These are phyloP conservation scores for Cyclotella distinguenda DNA, from an alignment of 108 stramenopile species.

Conservation along the genomic window DNA sequence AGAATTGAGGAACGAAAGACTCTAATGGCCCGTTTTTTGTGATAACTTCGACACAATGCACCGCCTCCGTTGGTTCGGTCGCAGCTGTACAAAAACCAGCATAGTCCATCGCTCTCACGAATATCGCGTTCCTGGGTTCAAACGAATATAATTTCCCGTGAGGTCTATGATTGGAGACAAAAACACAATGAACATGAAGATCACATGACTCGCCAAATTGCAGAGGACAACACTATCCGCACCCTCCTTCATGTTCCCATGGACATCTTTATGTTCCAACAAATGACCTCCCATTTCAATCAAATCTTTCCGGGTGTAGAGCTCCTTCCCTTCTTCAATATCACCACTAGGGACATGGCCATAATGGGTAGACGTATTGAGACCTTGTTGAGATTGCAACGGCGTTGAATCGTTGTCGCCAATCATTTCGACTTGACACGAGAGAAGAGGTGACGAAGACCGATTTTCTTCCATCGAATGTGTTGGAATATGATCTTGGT, in stretches of 20 bases:
- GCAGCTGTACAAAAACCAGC: slow-evolving; percentile 45
- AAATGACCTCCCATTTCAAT: slow-evolving; percentile 34
- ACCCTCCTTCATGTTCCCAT: slow-evolving; percentile 52
- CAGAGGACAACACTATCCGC: slow-evolving; percentile 57
- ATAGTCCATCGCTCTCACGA: slow-evolving; percentile 47
- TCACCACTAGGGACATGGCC: slow-evolving; percentile 40
- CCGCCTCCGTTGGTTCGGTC: slow-evolving; percentile 49
- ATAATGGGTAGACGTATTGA: slow-evolving; percentile 24
- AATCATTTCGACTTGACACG: slow-evolving; percentile 6
- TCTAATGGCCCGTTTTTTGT: slow-evolving; percentile 46
- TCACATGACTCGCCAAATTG: slow-evolving; percentile 30
- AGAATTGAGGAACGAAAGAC: slow-evolving; percentile 50
- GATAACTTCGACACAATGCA: slow-evolving; percentile 41
- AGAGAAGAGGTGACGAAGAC: neutral
- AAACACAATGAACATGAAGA: neutral
- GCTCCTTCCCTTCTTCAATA: slow-evolving; percentile 49
- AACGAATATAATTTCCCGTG: neutral
- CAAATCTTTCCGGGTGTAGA: slow-evolving; percentile 45
- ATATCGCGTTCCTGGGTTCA: slow-evolving; percentile 37
- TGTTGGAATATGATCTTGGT: neutral
- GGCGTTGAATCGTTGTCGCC: neutral
- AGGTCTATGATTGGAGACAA: neutral
- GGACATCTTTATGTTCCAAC: slow-evolving; percentile 48
- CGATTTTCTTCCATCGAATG: slow-evolving; percentile 18
- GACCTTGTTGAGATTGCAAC: neutral